A percentile compares a stretch with the other conserved stretches of the same genome.
These are phyloP conservation scores for Kazachstania kunashirensis DNA, from an alignment of 805 yeast species.

Conservation along the genomic window DNA sequence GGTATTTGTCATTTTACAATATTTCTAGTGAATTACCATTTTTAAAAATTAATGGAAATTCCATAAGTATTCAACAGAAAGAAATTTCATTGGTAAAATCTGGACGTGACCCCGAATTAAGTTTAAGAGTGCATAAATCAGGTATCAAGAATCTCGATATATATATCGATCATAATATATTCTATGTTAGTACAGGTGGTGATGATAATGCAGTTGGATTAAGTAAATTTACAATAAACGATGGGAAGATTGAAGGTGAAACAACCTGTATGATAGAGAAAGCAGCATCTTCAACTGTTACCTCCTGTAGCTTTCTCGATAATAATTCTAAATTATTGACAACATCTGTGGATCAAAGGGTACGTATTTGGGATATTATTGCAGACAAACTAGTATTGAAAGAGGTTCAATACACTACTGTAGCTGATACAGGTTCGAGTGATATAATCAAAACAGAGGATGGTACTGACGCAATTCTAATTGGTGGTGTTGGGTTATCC, in stretches of 20 bases:
- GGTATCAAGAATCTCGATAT: constrained; percentile 60
- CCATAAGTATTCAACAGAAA: constrained; percentile 1
- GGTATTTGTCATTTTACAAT: constrained; percentile 57
- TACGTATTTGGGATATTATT: constrained; percentile 51
- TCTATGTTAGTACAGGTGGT: constrained; percentile 65
- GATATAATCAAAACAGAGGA: constrained; percentile 31
- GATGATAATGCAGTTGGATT: constrained; percentile 74
- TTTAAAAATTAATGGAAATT: constrained; percentile 5
- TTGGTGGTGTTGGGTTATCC: constrained; percentile 83
- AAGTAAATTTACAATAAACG: constrained; percentile 28
- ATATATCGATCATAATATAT: constrained; percentile 9
- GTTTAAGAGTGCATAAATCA: constrained; percentile 65
- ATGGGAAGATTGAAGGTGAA: constrained; percentile 7
- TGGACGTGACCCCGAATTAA: constrained; percentile 16
- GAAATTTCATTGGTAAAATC: neutral
- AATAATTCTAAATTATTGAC: constrained; percentile 36
- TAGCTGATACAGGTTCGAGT: constrained; percentile 83
- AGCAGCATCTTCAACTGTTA: constrained; percentile 85
- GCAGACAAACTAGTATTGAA: constrained; percentile 22
- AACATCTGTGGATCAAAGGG: constrained; percentile 76
- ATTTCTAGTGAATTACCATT: constrained; percentile 29
- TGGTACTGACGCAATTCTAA: constrained; percentile 27
- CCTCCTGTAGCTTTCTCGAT: constrained; percentile 41
- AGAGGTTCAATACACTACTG: constrained; percentile 55
- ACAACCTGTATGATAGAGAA: constrained; percentile 31